phyloP scores from a whole-genome alignment of 1,284 basidiomycete genomes.

The Ustilago xerochloae region DNA sequence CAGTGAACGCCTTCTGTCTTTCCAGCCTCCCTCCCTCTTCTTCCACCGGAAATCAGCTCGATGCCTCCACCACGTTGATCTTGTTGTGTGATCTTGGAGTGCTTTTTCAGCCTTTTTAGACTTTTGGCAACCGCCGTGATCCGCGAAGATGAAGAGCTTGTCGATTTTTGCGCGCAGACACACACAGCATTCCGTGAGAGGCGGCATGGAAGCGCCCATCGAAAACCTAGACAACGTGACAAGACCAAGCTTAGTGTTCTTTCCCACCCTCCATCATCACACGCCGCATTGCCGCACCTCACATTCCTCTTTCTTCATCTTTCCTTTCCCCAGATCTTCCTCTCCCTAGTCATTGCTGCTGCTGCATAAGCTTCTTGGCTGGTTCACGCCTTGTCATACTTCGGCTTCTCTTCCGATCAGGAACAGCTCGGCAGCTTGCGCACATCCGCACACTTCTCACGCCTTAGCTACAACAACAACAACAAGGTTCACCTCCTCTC shows the following conservation, averaged over 20 bases:
- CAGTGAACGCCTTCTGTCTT: too few relatives aligned
- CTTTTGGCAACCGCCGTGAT: too few relatives aligned
- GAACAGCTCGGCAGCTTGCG: constrained; percentile 1
- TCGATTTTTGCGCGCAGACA: too few relatives aligned
- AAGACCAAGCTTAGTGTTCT: not conserved
- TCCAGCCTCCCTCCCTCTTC: too few relatives aligned
- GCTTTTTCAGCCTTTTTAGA: too few relatives aligned
- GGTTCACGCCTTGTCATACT: too few relatives aligned
- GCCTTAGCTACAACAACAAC: not conserved
- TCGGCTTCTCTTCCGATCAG: constrained; percentile 13
- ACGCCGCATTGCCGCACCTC: constrained; percentile 7
- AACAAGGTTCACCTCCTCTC: constrained; percentile 15
- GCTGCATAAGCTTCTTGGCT: not conserved
- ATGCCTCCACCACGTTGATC: too few relatives aligned
- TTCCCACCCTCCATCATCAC: constrained; percentile 45
- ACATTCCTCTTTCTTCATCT: constrained; percentile 10
- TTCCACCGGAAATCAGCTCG: too few relatives aligned
- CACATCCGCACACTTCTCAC: not conserved
- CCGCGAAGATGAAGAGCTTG: too few relatives aligned
- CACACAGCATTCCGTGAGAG: too few relatives aligned
- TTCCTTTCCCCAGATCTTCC: not conserved
- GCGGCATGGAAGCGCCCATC: too few relatives aligned
- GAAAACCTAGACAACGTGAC: constrained; percentile 6
- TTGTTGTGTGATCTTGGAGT: too few relatives aligned
- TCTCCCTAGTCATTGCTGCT: not conserved